Base-by-base conservation (phyloP, 1,139 yeast species). In the Yamadazyma siamensis region DNA sequence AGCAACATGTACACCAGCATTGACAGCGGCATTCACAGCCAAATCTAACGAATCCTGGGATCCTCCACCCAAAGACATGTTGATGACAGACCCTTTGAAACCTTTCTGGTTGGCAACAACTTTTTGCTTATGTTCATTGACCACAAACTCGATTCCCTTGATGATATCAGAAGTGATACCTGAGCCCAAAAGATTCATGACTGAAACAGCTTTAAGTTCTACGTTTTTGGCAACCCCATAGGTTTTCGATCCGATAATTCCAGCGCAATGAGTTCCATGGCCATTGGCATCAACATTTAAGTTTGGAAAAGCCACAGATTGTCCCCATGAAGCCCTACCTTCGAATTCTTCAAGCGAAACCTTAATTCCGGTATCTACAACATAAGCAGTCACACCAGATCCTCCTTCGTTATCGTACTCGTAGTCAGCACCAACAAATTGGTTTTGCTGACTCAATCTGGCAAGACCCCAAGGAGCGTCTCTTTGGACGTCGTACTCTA, bases 291-390 rank as follows among this genome's bases (percentile, higher is more conserved):
- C 97, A 31, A 65, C 56, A 51, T 89, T 95, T 29, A 69, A 71
- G 54, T 89, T 96, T 46, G 87, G 91, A 27, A 61, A 53, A 34
- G 96, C 96, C 44, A 91, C 72, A 27, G 97, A 88, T 49, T 80
- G 75, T 50, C 97, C 97, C 96, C 97, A 89, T 28, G 50, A 54
- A 41, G 97, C 98, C 61, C 98, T 83, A 40, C 95, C 95, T 34
- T 71, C 89, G 52, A 89, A 88, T 52, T 88, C 95, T 34, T 66
- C 74, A 61, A 88, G 96, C 38, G 74, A 68, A 34, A 82, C 69
- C 52, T 84, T 82, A 58, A 89, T 74, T 65, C 97, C 97, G 27
- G 97, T 89, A 64, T 89, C 97, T 50, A 89, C 81, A 38, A 89
- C 83, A 50, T 79, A 81, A n/a, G 95, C 78, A 26, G 94, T 87